Evolutionary conservation across 2,329 filamentous ascomycete species (phyloP).

Genomic region (Pseudocercospora fuligena): DNA sequence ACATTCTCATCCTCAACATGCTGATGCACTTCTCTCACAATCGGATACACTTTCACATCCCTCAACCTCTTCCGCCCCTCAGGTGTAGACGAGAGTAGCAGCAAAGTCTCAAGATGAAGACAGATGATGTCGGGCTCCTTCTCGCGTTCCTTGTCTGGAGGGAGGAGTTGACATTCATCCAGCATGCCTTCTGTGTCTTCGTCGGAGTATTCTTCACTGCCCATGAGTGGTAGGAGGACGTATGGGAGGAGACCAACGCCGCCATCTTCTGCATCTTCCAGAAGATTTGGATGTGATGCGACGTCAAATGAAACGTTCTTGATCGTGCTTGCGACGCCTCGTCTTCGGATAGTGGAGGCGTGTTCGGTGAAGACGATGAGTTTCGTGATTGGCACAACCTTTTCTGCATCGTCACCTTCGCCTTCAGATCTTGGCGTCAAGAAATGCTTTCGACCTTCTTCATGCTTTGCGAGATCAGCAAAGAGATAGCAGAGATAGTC

Average conservation of each 20-base stretch:
- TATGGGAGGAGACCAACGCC: slow-evolving; percentile 86
- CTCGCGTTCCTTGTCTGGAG: slow-evolving; percentile 87
- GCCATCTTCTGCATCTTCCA: slow-evolving; percentile 63
- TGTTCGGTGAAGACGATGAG: slow-evolving; percentile 94
- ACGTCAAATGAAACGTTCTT: slow-evolving; percentile 92
- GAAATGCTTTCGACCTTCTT: slow-evolving; percentile 65
- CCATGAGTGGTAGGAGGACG: slow-evolving; percentile 83
- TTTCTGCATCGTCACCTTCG: slow-evolving; percentile 68
- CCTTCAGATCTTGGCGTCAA: slow-evolving; percentile 48
- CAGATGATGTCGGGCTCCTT: slow-evolving; percentile 74
- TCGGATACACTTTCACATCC: slow-evolving; percentile 80
- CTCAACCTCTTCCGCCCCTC: slow-evolving; percentile 76
- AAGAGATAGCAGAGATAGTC: slow-evolving; percentile 96
- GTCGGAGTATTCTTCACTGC: slow-evolving; percentile 83
- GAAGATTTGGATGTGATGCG: slow-evolving; percentile 67
- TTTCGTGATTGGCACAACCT: slow-evolving; percentile 85
- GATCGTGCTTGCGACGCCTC: slow-evolving; percentile 94
- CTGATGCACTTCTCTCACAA: slow-evolving; percentile 83
- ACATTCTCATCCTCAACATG: slow-evolving; percentile 79
- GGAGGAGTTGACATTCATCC: slow-evolving; percentile 84
- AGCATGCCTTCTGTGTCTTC: slow-evolving; percentile 88
- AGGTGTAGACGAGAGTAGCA: slow-evolving; percentile 78
- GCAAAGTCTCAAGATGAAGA: slow-evolving; percentile 86
- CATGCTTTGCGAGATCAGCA: slow-evolving; percentile 81
- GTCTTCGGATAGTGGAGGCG: slow-evolving; percentile 77